Conservation (phyloP, 768 basidiomycete species). For the Fibroporia radiculosa region DNA sequence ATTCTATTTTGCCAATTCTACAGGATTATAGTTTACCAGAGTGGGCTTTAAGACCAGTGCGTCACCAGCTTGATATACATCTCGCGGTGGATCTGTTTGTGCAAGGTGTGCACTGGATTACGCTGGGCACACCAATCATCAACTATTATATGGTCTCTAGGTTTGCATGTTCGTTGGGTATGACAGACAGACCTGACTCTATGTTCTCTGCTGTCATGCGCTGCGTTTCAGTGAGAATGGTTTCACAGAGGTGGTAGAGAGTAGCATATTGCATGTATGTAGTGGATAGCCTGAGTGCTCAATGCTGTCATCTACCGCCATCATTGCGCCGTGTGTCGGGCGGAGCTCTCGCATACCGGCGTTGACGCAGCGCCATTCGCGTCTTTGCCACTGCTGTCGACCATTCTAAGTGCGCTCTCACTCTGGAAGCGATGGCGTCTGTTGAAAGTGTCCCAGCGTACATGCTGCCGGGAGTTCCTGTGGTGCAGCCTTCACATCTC, state of each 20-base stretch:
- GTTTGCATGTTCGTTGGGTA: too few species aligned
- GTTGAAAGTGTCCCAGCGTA: slow-evolving; percentile 65
- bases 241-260: background rate
- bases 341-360: background rate
- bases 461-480: slow-evolving; percentile 64
- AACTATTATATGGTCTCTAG: too few species aligned
- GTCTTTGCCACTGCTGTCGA: background rate
- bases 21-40: too few species aligned
- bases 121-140: too few species aligned
- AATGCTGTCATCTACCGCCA: slow-evolving; percentile 1
- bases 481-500: slow-evolving; percentile 71
- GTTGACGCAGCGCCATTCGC: slow-evolving; percentile 3
- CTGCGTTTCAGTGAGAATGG: too few species aligned
- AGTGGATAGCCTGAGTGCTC: background rate
- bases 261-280: slow-evolving; percentile 3
- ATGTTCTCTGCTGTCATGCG: too few species aligned
- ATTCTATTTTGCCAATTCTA: too few species aligned
- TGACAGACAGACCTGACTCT: too few species aligned
- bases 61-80: too few species aligned
- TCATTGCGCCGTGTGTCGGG: background rate
- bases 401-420: slow-evolving; percentile 2
- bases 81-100: too few species aligned
- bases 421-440: slow-evolving; percentile 51
- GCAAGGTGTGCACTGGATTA: too few species aligned
- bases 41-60: too few species aligned